Percentiles rank a stretch among this genome's conserved stretches.
Conservation (phyloP, 306 rosid species). For the Ceratonia siliqua region DNA sequence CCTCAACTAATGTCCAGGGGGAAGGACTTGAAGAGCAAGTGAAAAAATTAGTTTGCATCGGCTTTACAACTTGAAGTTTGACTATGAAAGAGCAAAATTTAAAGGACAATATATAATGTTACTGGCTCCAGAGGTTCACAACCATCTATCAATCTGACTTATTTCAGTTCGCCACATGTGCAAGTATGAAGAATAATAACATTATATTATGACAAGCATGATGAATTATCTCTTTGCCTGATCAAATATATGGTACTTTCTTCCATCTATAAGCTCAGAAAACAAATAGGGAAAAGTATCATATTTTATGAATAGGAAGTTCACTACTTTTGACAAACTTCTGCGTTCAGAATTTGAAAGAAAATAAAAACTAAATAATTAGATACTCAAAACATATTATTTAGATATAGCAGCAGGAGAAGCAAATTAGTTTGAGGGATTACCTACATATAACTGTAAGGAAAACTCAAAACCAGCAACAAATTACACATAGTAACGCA, state of each 20-base stretch:
- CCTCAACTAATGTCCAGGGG: too few relatives aligned
- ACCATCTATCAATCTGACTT: neutral
- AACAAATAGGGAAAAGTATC: neutral
- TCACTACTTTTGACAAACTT: neutral
- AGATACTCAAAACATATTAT: neutral
- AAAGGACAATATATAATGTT: neutral
- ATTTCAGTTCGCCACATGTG: neutral
- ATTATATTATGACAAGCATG: neutral
- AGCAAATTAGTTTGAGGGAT: constrained; percentile 10
- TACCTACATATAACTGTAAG: constrained; percentile 20
- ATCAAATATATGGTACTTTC: constrained; percentile 1
- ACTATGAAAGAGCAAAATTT: neutral
- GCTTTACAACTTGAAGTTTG: neutral
- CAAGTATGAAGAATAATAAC: neutral
- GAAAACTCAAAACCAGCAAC: constrained; percentile 29
- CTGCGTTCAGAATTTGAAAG: neutral
- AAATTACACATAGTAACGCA: neutral
- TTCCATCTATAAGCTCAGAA: neutral
- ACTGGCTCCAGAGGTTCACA: neutral
- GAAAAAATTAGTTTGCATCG: neutral
- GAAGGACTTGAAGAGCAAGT: too few relatives aligned
- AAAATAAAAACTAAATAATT: constrained; percentile 11
- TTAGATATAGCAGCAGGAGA: neutral
- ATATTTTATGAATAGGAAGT: neutral
- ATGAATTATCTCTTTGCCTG: neutral